Percentiles rank a stretch among this genome's conserved stretches.
phyloP scores from a whole-genome alignment of 441 rosid species.

The Erodium trifolium region DNA sequence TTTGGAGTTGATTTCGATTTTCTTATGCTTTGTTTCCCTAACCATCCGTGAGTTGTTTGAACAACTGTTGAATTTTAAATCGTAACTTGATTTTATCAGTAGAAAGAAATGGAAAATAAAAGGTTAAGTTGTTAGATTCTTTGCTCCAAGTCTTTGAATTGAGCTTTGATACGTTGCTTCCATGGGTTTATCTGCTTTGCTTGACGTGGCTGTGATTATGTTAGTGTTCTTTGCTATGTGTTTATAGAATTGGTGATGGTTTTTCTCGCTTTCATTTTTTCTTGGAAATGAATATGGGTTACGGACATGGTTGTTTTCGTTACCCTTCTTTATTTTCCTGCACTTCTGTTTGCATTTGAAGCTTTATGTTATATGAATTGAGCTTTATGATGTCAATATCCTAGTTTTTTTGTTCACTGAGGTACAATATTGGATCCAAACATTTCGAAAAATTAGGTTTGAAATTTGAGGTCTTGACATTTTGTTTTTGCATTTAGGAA shows the following conservation, averaged over 20 bases:
- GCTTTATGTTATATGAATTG: neutral
- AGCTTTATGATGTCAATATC: neutral
- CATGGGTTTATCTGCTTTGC: slow-evolving; percentile 7
- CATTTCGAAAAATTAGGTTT: neutral
- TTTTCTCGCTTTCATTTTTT: neutral
- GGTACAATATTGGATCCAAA: neutral
- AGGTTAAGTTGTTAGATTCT: slow-evolving; percentile 14
- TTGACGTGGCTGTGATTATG: slow-evolving; percentile 7
- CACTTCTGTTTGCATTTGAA: neutral
- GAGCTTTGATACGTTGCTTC: slow-evolving; percentile 30
- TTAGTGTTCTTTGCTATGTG: neutral
- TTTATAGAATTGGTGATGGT: neutral
- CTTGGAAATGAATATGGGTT: slow-evolving; percentile 28
- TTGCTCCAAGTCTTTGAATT: slow-evolving; percentile 19
- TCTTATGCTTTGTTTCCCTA: neutral
- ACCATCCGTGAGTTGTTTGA: neutral
- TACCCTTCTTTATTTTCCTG: neutral
- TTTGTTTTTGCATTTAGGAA: neutral
- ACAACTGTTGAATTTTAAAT: neutral
- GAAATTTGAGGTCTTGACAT: neutral
- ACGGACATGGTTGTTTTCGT: slow-evolving; percentile 24
- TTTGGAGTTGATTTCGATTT: neutral
- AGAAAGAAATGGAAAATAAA: neutral
- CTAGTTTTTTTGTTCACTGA: neutral
- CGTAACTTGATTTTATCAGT: neutral